phyloP scores from a whole-genome alignment of 176 grass and related monocot genomes.

The Eragrostis curvula region DNA sequence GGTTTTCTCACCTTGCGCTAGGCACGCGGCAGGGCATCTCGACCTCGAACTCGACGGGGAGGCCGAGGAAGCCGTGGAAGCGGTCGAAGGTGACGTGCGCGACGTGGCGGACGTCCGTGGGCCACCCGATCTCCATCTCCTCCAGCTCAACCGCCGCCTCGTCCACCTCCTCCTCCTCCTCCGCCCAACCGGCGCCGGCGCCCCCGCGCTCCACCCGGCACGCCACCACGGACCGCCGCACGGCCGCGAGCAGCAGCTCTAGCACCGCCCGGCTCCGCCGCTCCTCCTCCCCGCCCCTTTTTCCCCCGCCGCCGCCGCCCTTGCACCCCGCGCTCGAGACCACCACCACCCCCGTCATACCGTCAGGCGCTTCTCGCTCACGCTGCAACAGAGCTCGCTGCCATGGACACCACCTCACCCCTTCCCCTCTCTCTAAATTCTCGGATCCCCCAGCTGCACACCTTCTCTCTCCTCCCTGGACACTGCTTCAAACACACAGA shows the following conservation, averaged over 20 bases:
- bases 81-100: conserved; percentile 94
- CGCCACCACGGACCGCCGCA: conserved; percentile 78
- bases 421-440: background rate
- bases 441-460: background rate
- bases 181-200: conserved; percentile 8
- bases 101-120: conserved; percentile 81
- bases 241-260: conserved; percentile 61
- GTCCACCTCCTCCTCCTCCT: conserved; percentile 19
- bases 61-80: conserved; percentile 88
- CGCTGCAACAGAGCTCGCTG: background rate
- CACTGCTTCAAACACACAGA: background rate
- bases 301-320: conserved; percentile 38
- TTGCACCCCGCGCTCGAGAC: conserved; percentile 74
- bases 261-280: conserved; percentile 53
- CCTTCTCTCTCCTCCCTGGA: background rate
- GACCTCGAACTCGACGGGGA: conserved; percentile 90
- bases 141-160: conserved; percentile 11
- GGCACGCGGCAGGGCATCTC: conserved; percentile 84
- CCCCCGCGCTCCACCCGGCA: conserved; percentile 64
- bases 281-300: conserved; percentile 46
- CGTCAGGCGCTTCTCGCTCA: conserved; percentile 6
- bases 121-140: conserved; percentile 89
- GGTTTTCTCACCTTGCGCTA: conserved; percentile 65
- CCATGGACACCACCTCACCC: conserved; percentile 9
- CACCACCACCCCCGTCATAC: conserved; percentile 76